Conservation (phyloP, 768 basidiomycete genomes). For the Leccinum imitatum region DNA sequence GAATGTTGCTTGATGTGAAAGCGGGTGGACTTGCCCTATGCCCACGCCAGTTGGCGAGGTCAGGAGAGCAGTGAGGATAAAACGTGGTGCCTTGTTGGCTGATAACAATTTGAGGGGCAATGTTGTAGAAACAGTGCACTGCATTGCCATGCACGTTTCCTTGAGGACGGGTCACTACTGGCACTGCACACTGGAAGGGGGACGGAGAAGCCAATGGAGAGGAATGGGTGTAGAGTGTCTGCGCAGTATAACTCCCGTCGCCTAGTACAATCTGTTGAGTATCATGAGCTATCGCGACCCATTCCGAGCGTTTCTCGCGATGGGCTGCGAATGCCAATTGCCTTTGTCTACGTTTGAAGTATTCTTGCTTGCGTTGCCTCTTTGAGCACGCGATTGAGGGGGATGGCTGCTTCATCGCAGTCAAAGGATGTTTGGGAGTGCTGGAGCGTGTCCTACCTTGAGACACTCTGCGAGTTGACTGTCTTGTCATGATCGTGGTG, state of each 20-base stretch:
- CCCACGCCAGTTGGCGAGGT: slow-evolving; percentile 37
- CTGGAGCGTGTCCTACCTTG: slow-evolving; percentile 30
- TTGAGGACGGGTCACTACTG: slow-evolving; percentile 8
- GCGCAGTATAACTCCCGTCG: slow-evolving; percentile 41
- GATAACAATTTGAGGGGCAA: slow-evolving; percentile 36
- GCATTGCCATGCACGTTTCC: background rate
- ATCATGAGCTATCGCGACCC: slow-evolving; percentile 36
- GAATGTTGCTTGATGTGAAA: slow-evolving; percentile 22
- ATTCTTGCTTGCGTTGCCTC: slow-evolving; percentile 23
- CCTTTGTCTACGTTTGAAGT: slow-evolving; percentile 21
- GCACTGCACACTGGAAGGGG: slow-evolving; percentile 18
- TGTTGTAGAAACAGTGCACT: slow-evolving; percentile 29
- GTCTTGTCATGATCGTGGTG: slow-evolving; percentile 21
- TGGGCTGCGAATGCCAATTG: slow-evolving; percentile 22
- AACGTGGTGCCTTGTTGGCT: slow-evolving; percentile 39
- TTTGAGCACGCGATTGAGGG: slow-evolving; percentile 14
- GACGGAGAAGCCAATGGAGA: slow-evolving; percentile 9
- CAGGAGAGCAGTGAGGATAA: slow-evolving; percentile 39
- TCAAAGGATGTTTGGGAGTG: slow-evolving; percentile 21
- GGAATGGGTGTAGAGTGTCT: slow-evolving; percentile 15
- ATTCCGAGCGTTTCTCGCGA: slow-evolving; percentile 28
- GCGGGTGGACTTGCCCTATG: slow-evolving; percentile 6
- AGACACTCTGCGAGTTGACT: slow-evolving; percentile 21
- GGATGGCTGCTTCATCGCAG: slow-evolving; percentile 27
- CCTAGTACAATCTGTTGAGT: slow-evolving; percentile 40